Evolutionary conservation across 2,329 filamentous ascomycete genomes (phyloP), one percentile per base, ranked within the genome.

Genomic region (Ascochyta lentis): DNA sequence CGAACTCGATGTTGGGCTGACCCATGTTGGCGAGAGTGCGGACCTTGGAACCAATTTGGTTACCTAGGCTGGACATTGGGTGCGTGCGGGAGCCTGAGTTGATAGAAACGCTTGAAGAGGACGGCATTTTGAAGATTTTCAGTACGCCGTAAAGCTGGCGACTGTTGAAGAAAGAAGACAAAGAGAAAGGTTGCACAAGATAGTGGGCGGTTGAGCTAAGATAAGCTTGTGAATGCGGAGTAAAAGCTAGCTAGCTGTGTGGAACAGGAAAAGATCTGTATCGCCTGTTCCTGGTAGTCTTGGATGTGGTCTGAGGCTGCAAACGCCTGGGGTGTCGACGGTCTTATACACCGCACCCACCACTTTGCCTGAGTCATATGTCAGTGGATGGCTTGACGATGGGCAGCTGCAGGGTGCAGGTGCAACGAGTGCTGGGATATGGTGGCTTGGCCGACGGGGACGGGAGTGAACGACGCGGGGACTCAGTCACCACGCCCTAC

Each of bases 1-100:
- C 59, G 64, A 82, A 80, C 24, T 75, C 76, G 56, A 82, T 76
- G 37, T 70, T 68, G 16, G 78, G 77, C 56, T 77, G 76, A 50
- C 69, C 69, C 51, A 69, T 60, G 39, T 66, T 59, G 15, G 70
- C 62, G 2, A 76, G 60, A 49, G 68, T 73, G 33, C 71, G 66
- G 34, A 76, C 65, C 54, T 72, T 74, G 62, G 65, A 66, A 15
- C 67, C 69, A 10, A 76, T 67, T 39, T 75, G 70, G 40, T 66
- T 70, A 13, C 70, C 63, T 47, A 75, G 58, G 5, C 66, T 58
- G 27, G 70, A 67, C 67, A 72, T 71, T 19, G 66, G 61, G 54
- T 54, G 67, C 33, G 67, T 64, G 42, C 67, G 67, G 39, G 54
- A 58, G 31, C 47, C 34, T 29, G 53, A 46, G 24, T 37, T 42